phyloP scores from a whole-genome alignment of 306 rosid species.

The Bauhinia variegata region DNA sequence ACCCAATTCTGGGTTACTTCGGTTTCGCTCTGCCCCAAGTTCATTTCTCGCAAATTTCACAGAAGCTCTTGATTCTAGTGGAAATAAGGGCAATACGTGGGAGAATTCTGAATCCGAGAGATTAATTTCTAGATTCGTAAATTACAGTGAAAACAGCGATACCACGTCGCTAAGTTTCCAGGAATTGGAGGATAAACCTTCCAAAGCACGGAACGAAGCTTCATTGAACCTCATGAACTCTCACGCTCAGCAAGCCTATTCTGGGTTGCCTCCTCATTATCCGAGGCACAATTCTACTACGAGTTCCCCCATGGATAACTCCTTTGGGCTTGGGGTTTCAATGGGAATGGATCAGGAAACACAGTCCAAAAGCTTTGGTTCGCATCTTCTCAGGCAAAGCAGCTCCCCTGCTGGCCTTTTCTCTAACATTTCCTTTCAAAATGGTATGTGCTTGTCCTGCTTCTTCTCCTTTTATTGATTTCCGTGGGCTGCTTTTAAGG shows the following conservation, averaged over 20 bases:
- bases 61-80: conserved; percentile 28
- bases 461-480: conserved; percentile 15
- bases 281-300: conserved; percentile 48
- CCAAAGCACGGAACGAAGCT: conserved; percentile 9
- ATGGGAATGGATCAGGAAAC: conserved; percentile 42
- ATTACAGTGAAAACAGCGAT: conserved; percentile 32
- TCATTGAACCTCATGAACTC: conserved; percentile 40
- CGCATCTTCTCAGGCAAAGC: conserved; percentile 60
- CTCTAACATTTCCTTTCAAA: conserved; percentile 61
- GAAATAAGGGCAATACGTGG: conserved; percentile 20
- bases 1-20: conserved; percentile 68
- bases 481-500: no score
- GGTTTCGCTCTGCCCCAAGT: conserved; percentile 75
- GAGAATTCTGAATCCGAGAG: conserved; percentile 54
- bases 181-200: conserved; percentile 46
- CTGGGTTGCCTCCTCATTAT: conserved; percentile 63
- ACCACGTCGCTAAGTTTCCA: conserved; percentile 42
- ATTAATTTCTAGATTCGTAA: conserved; percentile 48
- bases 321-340: conserved; percentile 56
- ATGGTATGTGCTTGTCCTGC: conserved; percentile 67
- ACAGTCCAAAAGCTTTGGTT: conserved; percentile 32
- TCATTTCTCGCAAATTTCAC: conserved; percentile 46
- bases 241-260: conserved; percentile 45
- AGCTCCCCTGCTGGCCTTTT: conserved; percentile 89
- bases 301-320: conserved; percentile 42